Percentiles rank a stretch among this genome's conserved stretches.
Conservation (phyloP, 2,329 filamentous ascomycete species). For the Fusarium udum region DNA sequence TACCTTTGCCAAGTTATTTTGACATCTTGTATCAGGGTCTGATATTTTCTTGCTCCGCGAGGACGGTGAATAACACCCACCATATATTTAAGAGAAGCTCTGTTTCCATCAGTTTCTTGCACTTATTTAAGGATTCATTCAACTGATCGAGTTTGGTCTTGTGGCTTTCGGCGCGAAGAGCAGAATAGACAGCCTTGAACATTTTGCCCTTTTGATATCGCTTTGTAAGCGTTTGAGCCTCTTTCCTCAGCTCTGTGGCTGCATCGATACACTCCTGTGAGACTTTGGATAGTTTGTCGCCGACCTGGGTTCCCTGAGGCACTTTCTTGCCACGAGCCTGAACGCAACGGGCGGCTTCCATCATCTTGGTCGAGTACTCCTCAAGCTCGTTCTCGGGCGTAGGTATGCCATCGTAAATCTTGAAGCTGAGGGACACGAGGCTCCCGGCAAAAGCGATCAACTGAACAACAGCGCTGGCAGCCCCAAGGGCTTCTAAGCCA, state of each 20-base stretch:
- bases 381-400: background rate
- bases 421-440: background rate
- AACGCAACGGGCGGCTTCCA: background rate
- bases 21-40: no score
- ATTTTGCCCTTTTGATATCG: background rate
- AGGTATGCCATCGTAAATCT: background rate
- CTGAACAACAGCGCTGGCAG: background rate
- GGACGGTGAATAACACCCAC: background rate
- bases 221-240: background rate
- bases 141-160: background rate
- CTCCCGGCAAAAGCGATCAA: background rate
- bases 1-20: no score
- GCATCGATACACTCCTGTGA: background rate
- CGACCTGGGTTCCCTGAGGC: background rate
- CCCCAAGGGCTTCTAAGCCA: background rate
- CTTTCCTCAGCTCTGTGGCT: background rate
- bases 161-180: rapidly evolving
- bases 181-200: background rate
- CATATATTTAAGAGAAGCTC: background rate
- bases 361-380: background rate
- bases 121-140: background rate
- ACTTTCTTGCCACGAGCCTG: background rate
- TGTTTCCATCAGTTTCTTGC: background rate
- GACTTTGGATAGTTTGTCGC: background rate
- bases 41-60: no score